Base-by-base conservation (phyloP, 371 early-diverging fungal genomes). In the Nematocida sp. region DNA sequence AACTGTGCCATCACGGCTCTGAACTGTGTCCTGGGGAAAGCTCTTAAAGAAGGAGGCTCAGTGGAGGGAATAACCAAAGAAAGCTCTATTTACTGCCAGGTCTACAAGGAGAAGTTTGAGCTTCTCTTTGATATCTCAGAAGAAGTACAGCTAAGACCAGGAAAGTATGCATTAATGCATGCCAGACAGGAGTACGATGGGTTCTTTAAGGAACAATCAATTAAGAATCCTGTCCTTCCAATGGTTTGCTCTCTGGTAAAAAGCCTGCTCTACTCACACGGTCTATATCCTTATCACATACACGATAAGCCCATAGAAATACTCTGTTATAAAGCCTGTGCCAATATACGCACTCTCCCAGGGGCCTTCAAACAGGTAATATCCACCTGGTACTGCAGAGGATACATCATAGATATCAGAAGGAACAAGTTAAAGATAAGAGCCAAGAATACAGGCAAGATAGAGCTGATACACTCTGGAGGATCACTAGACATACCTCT, bases 231-330 rank as follows among this genome's bases (percentile, higher is more conserved):
- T 17, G 43, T 57, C 13, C 60, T 70, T 25, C 60, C 74, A 21
- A 38, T 37, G 52, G 43, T 61, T 4, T 70, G 74, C 53, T 45
- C 52, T 5, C 74, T 57, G 3, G 35, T 70, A 11, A 70, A 70
- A 34, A 64, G 41, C 19, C 51, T 70, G 35, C 32, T 70, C 17
- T 34, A 46, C 34, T 43, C 74, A 0, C 74, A 70, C 32, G 74
- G 74, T 13, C 19, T 70, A 48, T 70, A 70, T 38, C 74, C 74
- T 13, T 55, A 58, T 32, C 48, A 70, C 29, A 40, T 70, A 15
- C n/a, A 29, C 0, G 60, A 60, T 32, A 49, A 38, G 29, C 49
- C 58, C 9, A 61, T 70, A 31, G 74, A 70, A 49, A 35, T 70
- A 9, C 48, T 70, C 45, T 70, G 74, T 31, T 60, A 55, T n/a